Conservation (phyloP, 169 alveolate genomes). For the Plasmodium ovale region DNA sequence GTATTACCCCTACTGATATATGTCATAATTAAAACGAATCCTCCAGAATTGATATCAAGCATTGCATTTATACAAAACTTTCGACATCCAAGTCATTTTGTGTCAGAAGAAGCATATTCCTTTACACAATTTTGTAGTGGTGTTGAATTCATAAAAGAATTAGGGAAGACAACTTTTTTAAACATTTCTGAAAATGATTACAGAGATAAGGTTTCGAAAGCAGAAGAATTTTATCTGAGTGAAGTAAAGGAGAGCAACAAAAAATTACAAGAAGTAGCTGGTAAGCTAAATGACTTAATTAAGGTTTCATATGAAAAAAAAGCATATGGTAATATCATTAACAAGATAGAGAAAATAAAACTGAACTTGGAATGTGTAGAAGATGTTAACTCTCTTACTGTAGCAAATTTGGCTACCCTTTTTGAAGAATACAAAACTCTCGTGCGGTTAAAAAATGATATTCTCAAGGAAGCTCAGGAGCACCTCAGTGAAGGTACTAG, state of each 20-base stretch:
- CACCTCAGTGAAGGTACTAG: no score
- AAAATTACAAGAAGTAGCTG: constrained; percentile 73
- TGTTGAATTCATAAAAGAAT: constrained; percentile 81
- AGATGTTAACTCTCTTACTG: constrained; percentile 21
- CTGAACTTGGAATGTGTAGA: constrained; percentile 26
- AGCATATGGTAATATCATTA: constrained; percentile 14
- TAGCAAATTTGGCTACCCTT: constrained; percentile 13
- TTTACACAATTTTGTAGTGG: constrained; percentile 89
- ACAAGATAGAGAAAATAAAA: constrained; percentile 34
- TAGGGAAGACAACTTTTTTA: constrained; percentile 74
- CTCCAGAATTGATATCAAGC: constrained; percentile 87
- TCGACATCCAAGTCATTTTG: constrained; percentile 86
- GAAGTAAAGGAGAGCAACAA: constrained; percentile 74
- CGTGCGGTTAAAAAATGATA: constrained; percentile 45
- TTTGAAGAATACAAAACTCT: constrained; percentile 68
- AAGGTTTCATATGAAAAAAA: constrained; percentile 53
- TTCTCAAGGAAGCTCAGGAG: constrained; percentile 35
- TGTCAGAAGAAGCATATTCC: constrained; percentile 89
- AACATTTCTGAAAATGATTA: constrained; percentile 76
- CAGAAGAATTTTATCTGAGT: constrained; percentile 47
- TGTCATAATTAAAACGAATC: constrained; percentile 87
- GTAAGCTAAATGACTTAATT: constrained; percentile 53
- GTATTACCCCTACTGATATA: constrained; percentile 87
- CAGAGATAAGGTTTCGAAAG: constrained; percentile 47
- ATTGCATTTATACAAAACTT: constrained; percentile 85